phyloP scores from a whole-genome alignment of 2,329 filamentous ascomycete species.

The Colletotrichum sp. region DNA sequence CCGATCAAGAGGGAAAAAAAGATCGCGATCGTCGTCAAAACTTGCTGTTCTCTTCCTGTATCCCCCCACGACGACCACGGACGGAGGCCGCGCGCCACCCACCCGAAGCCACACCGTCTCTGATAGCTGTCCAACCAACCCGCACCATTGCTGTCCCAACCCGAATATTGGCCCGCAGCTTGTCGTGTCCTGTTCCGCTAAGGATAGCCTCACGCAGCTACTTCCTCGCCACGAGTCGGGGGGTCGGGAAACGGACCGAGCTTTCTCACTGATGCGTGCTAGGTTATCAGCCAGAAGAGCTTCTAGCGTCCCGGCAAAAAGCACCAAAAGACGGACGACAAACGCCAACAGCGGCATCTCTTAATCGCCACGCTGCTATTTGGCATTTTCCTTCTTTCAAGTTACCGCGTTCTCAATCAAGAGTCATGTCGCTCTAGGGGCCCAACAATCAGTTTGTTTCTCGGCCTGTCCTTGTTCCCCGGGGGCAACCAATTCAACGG shows the following conservation, averaged over 20 bases:
- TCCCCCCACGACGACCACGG: not conserved
- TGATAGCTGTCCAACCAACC: slow-evolving; percentile 1
- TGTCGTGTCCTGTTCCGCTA: not conserved
- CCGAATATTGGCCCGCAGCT: slow-evolving; percentile 5
- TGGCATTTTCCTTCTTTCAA: not conserved
- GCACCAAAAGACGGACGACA: not conserved
- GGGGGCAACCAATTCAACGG: not conserved
- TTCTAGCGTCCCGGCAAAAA: not conserved
- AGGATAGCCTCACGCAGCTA: not conserved
- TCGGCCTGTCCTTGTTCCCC: not conserved
- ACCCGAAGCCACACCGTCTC: slow-evolving; percentile 8
- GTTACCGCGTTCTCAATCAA: not conserved
- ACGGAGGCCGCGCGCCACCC: not conserved
- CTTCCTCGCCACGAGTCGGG: not conserved
- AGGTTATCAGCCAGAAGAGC: not conserved
- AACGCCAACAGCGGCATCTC: not conserved
- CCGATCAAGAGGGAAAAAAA: not conserved
- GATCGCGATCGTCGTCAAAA: not conserved
- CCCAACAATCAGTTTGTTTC: not conserved
- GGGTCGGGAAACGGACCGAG: slow-evolving; percentile 11
- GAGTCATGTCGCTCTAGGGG: not conserved
- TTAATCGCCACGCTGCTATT: not conserved
- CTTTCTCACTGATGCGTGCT: not conserved
- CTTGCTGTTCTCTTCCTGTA: not conserved
- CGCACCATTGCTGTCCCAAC: not conserved